phyloP scores from a whole-genome alignment of 2,329 filamentous ascomycete species.

The Phaeoacremonium minimum region DNA sequence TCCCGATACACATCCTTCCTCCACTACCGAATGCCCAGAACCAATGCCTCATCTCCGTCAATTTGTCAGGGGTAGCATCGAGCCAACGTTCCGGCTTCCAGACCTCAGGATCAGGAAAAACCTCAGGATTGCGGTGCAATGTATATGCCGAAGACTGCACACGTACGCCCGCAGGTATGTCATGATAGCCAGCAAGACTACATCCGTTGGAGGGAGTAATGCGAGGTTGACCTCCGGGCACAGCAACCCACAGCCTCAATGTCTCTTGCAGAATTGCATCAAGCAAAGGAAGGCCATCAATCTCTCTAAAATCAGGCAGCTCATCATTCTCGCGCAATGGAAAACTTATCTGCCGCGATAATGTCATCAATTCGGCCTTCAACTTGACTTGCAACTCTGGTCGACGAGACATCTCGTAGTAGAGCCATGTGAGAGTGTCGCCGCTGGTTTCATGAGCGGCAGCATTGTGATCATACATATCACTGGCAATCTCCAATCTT shows the following conservation, averaged over 20 bases:
- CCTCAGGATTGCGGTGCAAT: slow-evolving; percentile 47
- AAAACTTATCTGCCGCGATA: not conserved
- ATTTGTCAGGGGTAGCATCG: slow-evolving; percentile 27
- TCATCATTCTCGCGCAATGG: not conserved
- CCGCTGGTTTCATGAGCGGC: slow-evolving; percentile 5
- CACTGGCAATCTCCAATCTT: not conserved
- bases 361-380: slow-evolving; percentile 2
- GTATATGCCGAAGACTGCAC: slow-evolving; percentile 48
- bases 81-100: slow-evolving; percentile 54
- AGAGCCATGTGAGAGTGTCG: slow-evolving; percentile 5
- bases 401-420: slow-evolving; percentile 3
- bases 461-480: slow-evolving; percentile 1
- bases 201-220: slow-evolving; percentile 18
- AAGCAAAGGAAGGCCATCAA: slow-evolving; percentile 3
- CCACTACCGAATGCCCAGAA: slow-evolving; percentile 69
- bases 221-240: slow-evolving; percentile 3
- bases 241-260: slow-evolving; percentile 3
- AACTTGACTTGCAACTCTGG: slow-evolving; percentile 2
- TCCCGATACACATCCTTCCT: slow-evolving; percentile 64
- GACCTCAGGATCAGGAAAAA: slow-evolving; percentile 42
- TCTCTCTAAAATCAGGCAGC: not conserved
- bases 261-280: slow-evolving; percentile 7
- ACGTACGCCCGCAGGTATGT: slow-evolving; percentile 45
- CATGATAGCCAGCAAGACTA: slow-evolving; percentile 26
- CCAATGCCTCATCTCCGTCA: slow-evolving; percentile 41